These are phyloP conservation scores for Babesia microti DNA, from an alignment of 169 alveolate species.

Conservation along the genomic window DNA sequence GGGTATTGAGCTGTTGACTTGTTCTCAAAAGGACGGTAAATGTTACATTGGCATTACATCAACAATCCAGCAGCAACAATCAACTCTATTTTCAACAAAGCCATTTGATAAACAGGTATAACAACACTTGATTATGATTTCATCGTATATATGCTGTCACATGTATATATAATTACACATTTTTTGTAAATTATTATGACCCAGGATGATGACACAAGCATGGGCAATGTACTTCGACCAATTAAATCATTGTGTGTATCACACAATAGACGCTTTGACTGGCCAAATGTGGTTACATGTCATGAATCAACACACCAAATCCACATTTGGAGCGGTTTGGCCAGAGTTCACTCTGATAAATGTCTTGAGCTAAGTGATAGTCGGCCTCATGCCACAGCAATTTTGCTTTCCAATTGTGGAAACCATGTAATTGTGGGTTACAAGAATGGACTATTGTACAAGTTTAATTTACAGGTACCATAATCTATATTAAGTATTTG, in stretches of 20 bases:
- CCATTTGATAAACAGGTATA: slow-evolving; percentile 8
- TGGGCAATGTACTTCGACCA: slow-evolving; percentile 2
- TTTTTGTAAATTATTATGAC: no score
- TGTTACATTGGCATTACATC: slow-evolving; percentile 38
- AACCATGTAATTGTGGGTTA: slow-evolving; percentile 86
- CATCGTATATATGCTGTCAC: no score
- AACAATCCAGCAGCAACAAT: slow-evolving; percentile 41
- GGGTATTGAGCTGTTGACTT: slow-evolving; percentile 37
- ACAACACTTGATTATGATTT: no score
- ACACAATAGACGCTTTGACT: slow-evolving; percentile 49
- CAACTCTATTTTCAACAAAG: slow-evolving; percentile 21
- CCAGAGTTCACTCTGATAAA: slow-evolving; percentile 7
- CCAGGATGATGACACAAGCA: slow-evolving; percentile 11
- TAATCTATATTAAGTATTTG: slow-evolving; percentile 2
- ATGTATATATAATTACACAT: no score
- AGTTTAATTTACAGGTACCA: slow-evolving; percentile 75
- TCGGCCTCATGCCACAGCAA: slow-evolving; percentile 59
- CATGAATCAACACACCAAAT: slow-evolving; percentile 55
- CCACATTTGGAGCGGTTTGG: slow-evolving; percentile 64
- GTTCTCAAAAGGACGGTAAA: slow-evolving; percentile 13
- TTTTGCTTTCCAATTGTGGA: slow-evolving; percentile 82
- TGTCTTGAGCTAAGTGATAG: slow-evolving; percentile 11
- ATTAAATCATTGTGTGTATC: slow-evolving; percentile 20
- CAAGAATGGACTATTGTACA: slow-evolving; percentile 73
- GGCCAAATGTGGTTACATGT: slow-evolving; percentile 59